A percentile compares a stretch with the other conserved stretches of the same genome.
Evolutionary conservation across 2,329 filamentous ascomycete genomes (phyloP).

Genomic region (Diaporthe citriasiana): DNA sequence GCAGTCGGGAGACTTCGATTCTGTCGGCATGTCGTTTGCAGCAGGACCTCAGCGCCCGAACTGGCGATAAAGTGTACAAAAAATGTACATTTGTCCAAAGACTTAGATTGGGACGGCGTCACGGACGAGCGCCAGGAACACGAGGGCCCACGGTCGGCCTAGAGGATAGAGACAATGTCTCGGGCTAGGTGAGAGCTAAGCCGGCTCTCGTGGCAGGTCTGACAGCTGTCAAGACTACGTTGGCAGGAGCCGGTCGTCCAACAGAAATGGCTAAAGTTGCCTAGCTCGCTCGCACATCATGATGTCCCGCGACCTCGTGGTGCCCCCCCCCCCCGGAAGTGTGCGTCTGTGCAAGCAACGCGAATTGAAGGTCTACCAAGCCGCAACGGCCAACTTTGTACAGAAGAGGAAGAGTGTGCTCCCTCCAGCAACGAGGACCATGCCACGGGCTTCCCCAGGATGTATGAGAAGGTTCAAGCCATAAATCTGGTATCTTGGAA

Average conservation of each 20-base stretch:
- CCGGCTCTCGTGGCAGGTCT: neutral
- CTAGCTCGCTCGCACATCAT: neutral
- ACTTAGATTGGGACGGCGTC: constrained; percentile 7
- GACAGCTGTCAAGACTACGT: constrained; percentile 10
- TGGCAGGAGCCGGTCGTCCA: neutral
- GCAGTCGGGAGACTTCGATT: neutral
- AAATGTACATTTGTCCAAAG: neutral
- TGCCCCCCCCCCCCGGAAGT: too few relatives aligned
- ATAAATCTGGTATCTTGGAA: neutral
- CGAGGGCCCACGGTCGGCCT: neutral
- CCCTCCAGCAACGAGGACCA: constrained; percentile 7
- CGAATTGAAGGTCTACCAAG: neutral
- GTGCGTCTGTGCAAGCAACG: neutral
- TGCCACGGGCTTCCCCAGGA: neutral
- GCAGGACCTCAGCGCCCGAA: neutral
- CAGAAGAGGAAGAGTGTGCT: constrained; percentile 1
- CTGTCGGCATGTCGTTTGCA: neutral
- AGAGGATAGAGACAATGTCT: neutral
- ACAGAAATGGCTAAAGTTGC: neutral
- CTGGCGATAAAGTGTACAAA: constrained; percentile 14
- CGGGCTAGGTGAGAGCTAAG: neutral
- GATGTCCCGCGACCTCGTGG: constrained; percentile 19
- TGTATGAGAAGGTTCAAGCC: constrained; percentile 13
- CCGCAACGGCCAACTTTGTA: constrained; percentile 4
- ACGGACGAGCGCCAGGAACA: constrained; percentile 19